These are phyloP conservation scores for Ophiosphaerella korrae DNA, from an alignment of 2,329 filamentous ascomycete species.

Conservation along the genomic window DNA sequence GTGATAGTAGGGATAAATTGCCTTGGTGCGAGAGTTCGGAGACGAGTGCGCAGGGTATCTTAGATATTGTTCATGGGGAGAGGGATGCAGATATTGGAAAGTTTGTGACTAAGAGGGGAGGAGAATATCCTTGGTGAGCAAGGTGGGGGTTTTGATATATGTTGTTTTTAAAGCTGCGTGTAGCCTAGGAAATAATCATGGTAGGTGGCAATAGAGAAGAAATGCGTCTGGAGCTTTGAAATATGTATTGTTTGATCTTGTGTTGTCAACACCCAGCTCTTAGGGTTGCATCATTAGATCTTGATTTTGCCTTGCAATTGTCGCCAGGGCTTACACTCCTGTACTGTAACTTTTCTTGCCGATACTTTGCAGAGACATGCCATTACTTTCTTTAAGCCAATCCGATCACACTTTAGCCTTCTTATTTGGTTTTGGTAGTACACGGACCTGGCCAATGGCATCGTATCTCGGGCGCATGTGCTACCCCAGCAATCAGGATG, in stretches of 20 bases:
- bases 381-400: not conserved
- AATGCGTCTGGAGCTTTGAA: no score
- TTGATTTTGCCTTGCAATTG: no score
- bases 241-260: no score
- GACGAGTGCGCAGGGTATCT: slow-evolving; percentile 39
- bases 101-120: slow-evolving; percentile 31
- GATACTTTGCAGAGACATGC: no score
- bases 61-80: slow-evolving; percentile 38
- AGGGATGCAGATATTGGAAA: slow-evolving; percentile 33
- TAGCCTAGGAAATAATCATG: no score
- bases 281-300: no score
- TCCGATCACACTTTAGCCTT: not conserved
- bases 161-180: no score
- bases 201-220: no score
- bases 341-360: no score
- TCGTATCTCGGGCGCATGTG: not conserved
- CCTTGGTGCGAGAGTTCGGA: slow-evolving; percentile 32
- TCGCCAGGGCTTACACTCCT: no score
- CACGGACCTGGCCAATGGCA: not conserved
- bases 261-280: no score
- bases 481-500: not conserved
- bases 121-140: slow-evolving; percentile 25
- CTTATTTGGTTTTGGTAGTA: not conserved
- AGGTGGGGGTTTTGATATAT: no score
- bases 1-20: slow-evolving; percentile 20